Base-by-base conservation (phyloP, 129 eudicot species). In the sunflower (Helianthus annuus) region DNA sequence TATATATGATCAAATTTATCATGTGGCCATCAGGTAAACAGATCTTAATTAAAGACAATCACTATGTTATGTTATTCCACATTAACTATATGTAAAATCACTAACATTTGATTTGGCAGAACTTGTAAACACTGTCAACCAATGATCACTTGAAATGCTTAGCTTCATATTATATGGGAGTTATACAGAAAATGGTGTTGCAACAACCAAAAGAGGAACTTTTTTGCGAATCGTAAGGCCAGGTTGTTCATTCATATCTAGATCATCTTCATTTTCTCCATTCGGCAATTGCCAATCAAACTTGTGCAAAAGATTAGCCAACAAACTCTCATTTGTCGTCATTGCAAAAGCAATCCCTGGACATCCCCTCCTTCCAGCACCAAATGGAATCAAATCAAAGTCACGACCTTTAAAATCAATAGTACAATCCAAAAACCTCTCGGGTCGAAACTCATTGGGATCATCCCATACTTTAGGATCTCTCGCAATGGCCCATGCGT, bases 321-420 rank as follows among this genome's bases (percentile, higher is more conserved):
- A 22, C 64, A 72, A 81, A 44, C 77, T 48, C 64, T 85, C 90
- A 71, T 59, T 74, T 6, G 55, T 74, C 9, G 81, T 68, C 48
- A 79, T 75, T 8, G 88, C 90, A 78, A 88, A 85, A 3, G 49
- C 5, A 1, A 79, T 82, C 46, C 95, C 95, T 0, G 95, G 90
- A 55, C 88, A 85, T 40, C 81, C 78, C 71, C 94, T 76, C 52
- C 90, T 75, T 4, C 90, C 88, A 5, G 76, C 78, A 9, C 95
- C 88, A 64, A 85, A 88, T 11, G 85, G 86, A 44, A 82, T 81
- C 42, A 83, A 48, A 64, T 81, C 69, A 38, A 74, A 83, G 62
- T 84, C 75, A 24, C 67, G 81, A 14, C 92, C 92, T 64, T 74
- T 79, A 45, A 72, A 85, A 29, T 83, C 91, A 1, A 79, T 44